phyloP scores from a whole-genome alignment of 1,284 basidiomycete genomes.

The Ceratobasidium sp. region DNA sequence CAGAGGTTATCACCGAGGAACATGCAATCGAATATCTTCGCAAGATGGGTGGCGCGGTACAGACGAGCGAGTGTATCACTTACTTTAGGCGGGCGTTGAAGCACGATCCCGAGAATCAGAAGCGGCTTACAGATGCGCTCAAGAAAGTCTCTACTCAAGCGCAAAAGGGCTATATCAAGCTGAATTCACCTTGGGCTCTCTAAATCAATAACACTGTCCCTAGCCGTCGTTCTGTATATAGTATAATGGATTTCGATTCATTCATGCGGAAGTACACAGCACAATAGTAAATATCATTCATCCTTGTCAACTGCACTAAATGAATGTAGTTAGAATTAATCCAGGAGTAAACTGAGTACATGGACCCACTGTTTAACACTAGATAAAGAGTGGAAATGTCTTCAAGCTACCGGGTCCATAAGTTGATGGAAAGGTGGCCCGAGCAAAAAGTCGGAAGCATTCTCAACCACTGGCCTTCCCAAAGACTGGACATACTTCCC shows the following conservation, averaged over 20 bases:
- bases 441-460: constrained; percentile 20
- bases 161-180: constrained; percentile 42
- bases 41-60: constrained; percentile 40
- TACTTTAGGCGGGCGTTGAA: constrained; percentile 43
- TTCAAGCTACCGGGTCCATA: constrained; percentile 7
- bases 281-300: constrained; percentile 2
- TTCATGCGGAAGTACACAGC: constrained; percentile 1
- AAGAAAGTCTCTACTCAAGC: constrained; percentile 39
- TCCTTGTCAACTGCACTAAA: constrained; percentile 17
- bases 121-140: constrained; percentile 25
- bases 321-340: not conserved
- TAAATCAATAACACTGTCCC: not conserved
- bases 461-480: constrained; percentile 2
- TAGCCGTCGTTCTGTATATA: not conserved
- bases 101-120: constrained; percentile 43
- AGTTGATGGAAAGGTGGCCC: not conserved
- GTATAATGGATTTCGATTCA: constrained; percentile 8
- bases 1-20: constrained; percentile 37
- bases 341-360: too few species aligned
- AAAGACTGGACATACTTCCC: constrained; percentile 11
- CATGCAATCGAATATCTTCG: constrained; percentile 41
- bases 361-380: constrained; percentile 15
- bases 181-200: constrained; percentile 24
- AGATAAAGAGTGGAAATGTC: constrained; percentile 31
- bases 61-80: constrained; percentile 37